Conservation (phyloP, 306 rosid species). For the Cucumis cinereus region DNA sequence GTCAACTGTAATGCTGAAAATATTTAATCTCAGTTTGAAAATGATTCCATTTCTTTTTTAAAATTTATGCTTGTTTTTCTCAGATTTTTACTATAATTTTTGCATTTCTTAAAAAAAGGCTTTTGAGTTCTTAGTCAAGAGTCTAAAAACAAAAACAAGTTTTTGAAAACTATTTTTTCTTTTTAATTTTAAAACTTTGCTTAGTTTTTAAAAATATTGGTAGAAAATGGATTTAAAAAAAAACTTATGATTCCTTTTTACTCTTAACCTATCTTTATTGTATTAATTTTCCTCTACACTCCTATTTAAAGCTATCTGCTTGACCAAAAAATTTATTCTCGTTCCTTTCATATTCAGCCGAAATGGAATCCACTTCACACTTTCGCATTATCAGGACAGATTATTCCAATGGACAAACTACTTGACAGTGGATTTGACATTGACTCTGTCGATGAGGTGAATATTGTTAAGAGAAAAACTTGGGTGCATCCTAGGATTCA, state of each 20-base stretch:
- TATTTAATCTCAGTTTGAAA: background rate
- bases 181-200: too few species aligned
- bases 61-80: too few species aligned
- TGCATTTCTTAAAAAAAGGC: too few species aligned
- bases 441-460: constrained; percentile 42
- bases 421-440: constrained; percentile 56
- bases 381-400: constrained; percentile 60
- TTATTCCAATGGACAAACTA: constrained; percentile 52
- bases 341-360: constrained; percentile 27
- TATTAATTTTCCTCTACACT: background rate
- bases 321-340: constrained; percentile 2
- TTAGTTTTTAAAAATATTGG: too few species aligned
- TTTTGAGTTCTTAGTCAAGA: too few species aligned
- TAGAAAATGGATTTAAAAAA: too few species aligned
- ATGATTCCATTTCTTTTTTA: too few species aligned
- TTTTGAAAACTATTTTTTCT: too few species aligned
- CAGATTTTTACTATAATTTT: too few species aligned
- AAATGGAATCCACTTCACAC: constrained; percentile 81
- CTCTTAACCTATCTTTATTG: background rate
- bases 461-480: background rate
- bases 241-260: background rate
- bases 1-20: constrained; percentile 42
- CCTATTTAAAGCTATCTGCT: background rate
- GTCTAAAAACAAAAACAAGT: too few species aligned
- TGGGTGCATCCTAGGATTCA: too few species aligned